Evolutionary conservation across 768 basidiomycete species (phyloP).

Genomic region (Bullera alba): DNA sequence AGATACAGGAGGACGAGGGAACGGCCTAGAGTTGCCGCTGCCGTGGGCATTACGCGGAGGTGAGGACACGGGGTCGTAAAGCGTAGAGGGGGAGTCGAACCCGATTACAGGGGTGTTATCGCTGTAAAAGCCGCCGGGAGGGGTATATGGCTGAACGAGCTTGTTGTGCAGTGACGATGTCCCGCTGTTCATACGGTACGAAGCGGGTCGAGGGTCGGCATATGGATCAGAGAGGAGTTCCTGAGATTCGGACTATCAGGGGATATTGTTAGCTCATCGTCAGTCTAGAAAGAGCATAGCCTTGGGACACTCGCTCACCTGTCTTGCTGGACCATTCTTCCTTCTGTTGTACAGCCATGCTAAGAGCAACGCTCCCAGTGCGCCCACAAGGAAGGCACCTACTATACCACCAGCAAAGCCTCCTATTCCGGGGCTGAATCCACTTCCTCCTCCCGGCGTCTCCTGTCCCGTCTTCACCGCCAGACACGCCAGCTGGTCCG

Average conservation of each 20-base stretch:
- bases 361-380: conserved; percentile 7
- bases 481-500: conserved; percentile 18
- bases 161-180: conserved; percentile 6
- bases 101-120: background rate
- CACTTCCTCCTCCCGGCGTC: background rate
- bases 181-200: conserved; percentile 3
- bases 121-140: background rate
- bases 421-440: conserved; percentile 1
- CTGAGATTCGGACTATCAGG: background rate
- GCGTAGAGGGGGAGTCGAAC: conserved; percentile 9
- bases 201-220: conserved; percentile 10
- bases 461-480: conserved; percentile 18
- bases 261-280: conserved; percentile 1
- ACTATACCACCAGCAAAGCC: conserved; percentile 15
- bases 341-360: conserved; percentile 8
- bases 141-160: background rate
- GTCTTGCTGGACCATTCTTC: background rate
- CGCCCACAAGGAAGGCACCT: conserved; percentile 19
- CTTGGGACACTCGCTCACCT: conserved; percentile 2
- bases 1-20: background rate
- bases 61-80: conserved; percentile 11
- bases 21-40: background rate
- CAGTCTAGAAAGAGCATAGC: background rate
- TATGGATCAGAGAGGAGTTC: conserved; percentile 10
- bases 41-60: background rate